These are phyloP conservation scores for Polyrhizophydium stewartii DNA, from an alignment of 371 early-diverging fungal species.

Conservation along the genomic window DNA sequence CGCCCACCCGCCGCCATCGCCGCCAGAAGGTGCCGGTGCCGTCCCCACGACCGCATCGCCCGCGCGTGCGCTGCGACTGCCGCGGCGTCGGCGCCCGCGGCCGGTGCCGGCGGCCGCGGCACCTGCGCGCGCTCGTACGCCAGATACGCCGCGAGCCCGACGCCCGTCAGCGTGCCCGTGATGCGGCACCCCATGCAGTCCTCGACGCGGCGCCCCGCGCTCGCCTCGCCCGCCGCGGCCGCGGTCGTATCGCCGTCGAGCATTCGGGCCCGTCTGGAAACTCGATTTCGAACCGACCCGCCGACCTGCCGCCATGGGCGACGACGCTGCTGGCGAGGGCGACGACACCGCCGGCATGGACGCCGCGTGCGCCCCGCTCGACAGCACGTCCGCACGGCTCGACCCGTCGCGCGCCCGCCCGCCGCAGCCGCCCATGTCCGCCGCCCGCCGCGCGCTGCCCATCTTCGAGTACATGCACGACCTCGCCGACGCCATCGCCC, in stretches of 20 bases:
- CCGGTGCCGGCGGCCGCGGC: background rate
- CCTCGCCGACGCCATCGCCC: constrained; percentile 60
- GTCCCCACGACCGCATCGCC: background rate
- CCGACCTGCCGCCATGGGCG: too few species aligned
- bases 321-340: too few species aligned
- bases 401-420: too few species aligned
- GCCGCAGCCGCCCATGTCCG: too few species aligned
- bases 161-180: constrained; percentile 2
- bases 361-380: too few species aligned
- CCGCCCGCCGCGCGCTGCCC: constrained; percentile 25
- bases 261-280: too few species aligned
- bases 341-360: too few species aligned
- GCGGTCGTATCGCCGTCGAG: too few species aligned
- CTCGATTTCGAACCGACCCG: too few species aligned
- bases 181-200: constrained; percentile 3
- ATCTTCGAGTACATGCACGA: constrained; percentile 53
- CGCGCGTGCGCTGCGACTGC: too few species aligned
- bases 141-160: background rate
- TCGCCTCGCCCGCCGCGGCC: too few species aligned
- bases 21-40: background rate
- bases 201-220: background rate
- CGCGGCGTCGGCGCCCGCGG: background rate
- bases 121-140: background rate
- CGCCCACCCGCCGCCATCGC: constrained; percentile 1
- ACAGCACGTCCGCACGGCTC: too few species aligned